Percentiles rank a stretch among this genome's conserved stretches.
phyloP scores from a whole-genome alignment of 257 asterid species.

The Solanum paucissectum region DNA sequence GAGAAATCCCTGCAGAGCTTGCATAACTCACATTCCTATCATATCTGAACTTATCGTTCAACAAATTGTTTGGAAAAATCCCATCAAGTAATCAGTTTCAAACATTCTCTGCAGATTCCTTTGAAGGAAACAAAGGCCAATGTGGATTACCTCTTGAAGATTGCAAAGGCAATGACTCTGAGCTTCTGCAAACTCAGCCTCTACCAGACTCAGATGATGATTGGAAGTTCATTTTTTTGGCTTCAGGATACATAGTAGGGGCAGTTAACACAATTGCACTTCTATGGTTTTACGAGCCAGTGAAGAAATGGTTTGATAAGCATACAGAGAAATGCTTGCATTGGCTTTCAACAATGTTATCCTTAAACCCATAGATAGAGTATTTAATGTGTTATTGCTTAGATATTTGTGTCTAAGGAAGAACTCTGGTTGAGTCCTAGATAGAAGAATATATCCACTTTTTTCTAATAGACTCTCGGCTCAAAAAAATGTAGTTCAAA shows the following conservation, averaged over 20 bases:
- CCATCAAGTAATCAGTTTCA: constrained; percentile 31
- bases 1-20: constrained; percentile 32
- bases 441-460: too few relatives aligned
- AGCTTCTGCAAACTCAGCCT: not conserved
- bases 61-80: constrained; percentile 30
- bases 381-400: not conserved
- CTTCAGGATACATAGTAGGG: constrained; percentile 51
- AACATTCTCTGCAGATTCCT: constrained; percentile 30
- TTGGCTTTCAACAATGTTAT: not conserved
- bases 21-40: constrained; percentile 36
- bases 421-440: too few relatives aligned
- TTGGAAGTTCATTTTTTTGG: constrained; percentile 25
- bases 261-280: constrained; percentile 42
- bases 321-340: constrained; percentile 10
- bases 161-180: not conserved
- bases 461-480: too few relatives aligned
- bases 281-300: constrained; percentile 30
- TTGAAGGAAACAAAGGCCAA: constrained; percentile 28
- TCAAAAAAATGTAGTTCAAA: too few relatives aligned
- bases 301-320: constrained; percentile 25
- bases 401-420: too few relatives aligned
- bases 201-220: not conserved
- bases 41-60: constrained; percentile 36
- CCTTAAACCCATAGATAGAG: not conserved
- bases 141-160: constrained; percentile 39